Evolutionary conservation across 73 alveolate genomes (phyloP), one percentile per base, ranked within the genome.

Genomic region (Paramecium bursaria): DNA sequence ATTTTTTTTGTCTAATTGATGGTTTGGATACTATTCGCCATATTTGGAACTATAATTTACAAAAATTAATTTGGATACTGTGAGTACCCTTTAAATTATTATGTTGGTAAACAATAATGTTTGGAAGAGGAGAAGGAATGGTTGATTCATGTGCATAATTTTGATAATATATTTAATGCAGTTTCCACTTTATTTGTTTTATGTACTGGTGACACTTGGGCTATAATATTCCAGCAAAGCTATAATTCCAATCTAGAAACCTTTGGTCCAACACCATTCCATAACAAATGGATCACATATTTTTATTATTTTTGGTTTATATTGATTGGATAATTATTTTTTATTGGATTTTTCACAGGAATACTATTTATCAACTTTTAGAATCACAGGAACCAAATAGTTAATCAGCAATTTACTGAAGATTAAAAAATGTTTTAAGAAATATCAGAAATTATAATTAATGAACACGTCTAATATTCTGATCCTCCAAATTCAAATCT

Each of bases 341-440:
- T 67, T 11, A 67, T 67, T 53, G 82, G 82, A 3, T 67, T 67
- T 14, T 67, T 67, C 44, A 47, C 82, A 67, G 82, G 82, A 15
- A 67, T 67, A 7, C 27, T 67, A 14, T 67, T 67, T 42, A 42
- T 39, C 15, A 67, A 67, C 17, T 67, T 67, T 17, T 30, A 67
- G 44, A 67, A 44, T 0, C 14, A 67, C 44, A 67, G 50, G 44
- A 15, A 0, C 1, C 19, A 21, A 3, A 39, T 67, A 30, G 6
- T 21, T 13, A 67, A 67, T 13, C 22, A 67, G 44, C 33, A 39
- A 0, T 4, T 67, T 7, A 67, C 82, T 4, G 22, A 33, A 67
- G 82, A 67, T 39, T 14, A 67, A 42, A 13, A 42, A 33, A 21
- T 67, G 27, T 67, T 67, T 10, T 9, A 35, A 39, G 35, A 67